These are phyloP conservation scores for Mucor lusitanicus DNA, from an alignment of 371 early-diverging fungal genomes.

Conservation along the genomic window DNA sequence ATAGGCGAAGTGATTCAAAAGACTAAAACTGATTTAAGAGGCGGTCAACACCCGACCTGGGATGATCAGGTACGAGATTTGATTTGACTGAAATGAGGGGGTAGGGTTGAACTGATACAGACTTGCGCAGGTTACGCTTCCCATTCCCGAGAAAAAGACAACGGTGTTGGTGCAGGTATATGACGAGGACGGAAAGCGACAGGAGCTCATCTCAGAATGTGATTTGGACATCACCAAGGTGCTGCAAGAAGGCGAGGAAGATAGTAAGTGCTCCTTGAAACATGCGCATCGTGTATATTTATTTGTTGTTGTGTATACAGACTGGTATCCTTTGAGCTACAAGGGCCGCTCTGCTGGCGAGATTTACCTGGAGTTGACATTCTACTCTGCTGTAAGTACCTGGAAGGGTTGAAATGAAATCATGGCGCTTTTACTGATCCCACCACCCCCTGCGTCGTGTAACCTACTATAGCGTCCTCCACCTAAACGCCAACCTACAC, in stretches of 20 bases:
- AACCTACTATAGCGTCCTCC: slow-evolving; percentile 36
- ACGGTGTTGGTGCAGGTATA: slow-evolving; percentile 43
- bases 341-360: slow-evolving; percentile 57
- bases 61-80: slow-evolving; percentile 51
- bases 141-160: slow-evolving; percentile 45
- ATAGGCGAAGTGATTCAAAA: slow-evolving; percentile 38
- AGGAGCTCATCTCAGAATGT: slow-evolving; percentile 67
- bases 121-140: slow-evolving; percentile 50
- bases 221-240: slow-evolving; percentile 64
- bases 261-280: slow-evolving; percentile 46
- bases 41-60: slow-evolving; percentile 55
- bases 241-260: slow-evolving; percentile 65
- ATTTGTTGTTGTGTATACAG: slow-evolving; percentile 24
- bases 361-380: slow-evolving; percentile 60
- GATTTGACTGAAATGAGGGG: too few relatives aligned
- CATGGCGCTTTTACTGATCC: not conserved
- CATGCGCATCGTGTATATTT: not conserved
- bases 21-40: slow-evolving; percentile 50
- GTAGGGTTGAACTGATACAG: not conserved
- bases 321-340: slow-evolving; percentile 57
- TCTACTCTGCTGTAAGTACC: slow-evolving; percentile 56
- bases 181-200: slow-evolving; percentile 52
- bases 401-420: not conserved
- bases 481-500: slow-evolving; percentile 45
- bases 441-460: slow-evolving; percentile 1